Evolutionary conservation across 140 eudicot species (phyloP).

Genomic region (Bidens hawaiensis): DNA sequence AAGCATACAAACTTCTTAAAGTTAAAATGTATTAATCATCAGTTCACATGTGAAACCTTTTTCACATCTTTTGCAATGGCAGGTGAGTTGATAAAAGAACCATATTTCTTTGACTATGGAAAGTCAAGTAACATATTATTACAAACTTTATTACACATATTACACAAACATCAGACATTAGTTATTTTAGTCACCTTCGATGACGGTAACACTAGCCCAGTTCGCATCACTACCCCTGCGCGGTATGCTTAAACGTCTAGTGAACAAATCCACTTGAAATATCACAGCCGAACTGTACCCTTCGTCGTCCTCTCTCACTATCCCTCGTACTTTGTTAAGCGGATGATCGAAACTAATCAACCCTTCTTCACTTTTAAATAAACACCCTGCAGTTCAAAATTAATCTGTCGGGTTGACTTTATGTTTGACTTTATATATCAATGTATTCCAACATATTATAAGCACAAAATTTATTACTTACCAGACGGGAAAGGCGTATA

Average conservation of each 20-base stretch:
- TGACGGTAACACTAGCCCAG: constrained; percentile 32
- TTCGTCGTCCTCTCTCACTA: constrained; percentile 30
- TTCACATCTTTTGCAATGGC: no score
- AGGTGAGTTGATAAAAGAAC: no score
- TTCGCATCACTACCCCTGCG: constrained; percentile 43
- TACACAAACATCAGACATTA: background rate
- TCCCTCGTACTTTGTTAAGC: constrained; percentile 39
- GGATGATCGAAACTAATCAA: constrained; percentile 52
- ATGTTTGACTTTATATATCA: no score
- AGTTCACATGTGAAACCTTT: no score
- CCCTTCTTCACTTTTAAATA: constrained; percentile 39
- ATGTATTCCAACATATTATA: no score
- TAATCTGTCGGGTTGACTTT: no score
- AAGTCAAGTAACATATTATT: no score
- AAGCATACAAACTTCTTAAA: no score
- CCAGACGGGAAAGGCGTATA: constrained; percentile 58
- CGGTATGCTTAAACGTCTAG: constrained; percentile 39
- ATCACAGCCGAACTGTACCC: constrained; percentile 32
- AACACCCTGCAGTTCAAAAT: constrained; percentile 36
- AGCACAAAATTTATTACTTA: background rate
- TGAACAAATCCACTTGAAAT: constrained; percentile 46
- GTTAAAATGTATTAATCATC: no score
- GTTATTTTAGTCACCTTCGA: constrained; percentile 38
- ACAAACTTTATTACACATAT: no score
- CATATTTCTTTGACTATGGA: no score